Conservation (phyloP, 441 rosid genomes). For the Adansonia rubrostipa region DNA sequence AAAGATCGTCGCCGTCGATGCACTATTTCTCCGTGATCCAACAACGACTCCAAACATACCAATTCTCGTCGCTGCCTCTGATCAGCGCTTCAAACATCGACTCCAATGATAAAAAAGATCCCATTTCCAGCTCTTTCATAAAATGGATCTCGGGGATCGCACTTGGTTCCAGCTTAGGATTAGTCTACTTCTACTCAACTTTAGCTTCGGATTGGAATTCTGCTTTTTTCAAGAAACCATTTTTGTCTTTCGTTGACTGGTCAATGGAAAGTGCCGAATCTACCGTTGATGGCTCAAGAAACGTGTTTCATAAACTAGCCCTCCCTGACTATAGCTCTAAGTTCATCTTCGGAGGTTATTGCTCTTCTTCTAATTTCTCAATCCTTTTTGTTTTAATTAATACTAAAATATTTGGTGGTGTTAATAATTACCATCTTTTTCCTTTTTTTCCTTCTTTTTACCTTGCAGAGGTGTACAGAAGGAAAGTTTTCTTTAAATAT, state of each 20-base stretch:
- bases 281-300: constrained; percentile 32
- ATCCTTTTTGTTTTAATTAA: background rate
- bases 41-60: constrained; percentile 56
- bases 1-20: constrained; percentile 46
- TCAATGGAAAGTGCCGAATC: constrained; percentile 43
- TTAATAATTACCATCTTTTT: too few relatives aligned
- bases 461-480: constrained; percentile 71
- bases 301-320: constrained; percentile 53
- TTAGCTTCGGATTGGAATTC: constrained; percentile 37
- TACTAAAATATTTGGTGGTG: background rate
- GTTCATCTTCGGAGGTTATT: constrained; percentile 65
- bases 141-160: constrained; percentile 59
- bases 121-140: constrained; percentile 27
- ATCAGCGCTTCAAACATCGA: constrained; percentile 23
- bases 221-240: constrained; percentile 31
- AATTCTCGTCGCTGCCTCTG: constrained; percentile 41
- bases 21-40: constrained; percentile 34
- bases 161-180: constrained; percentile 59
- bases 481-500: constrained; percentile 89
- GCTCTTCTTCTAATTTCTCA: background rate
- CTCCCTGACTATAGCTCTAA: constrained; percentile 59
- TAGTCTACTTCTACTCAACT: constrained; percentile 45
- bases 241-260: constrained; percentile 49
- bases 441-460: background rate
- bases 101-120: constrained; percentile 24